Evolutionary conservation across 2,329 filamentous ascomycete species (phyloP).

Genomic region (Incumbomyces delicatus): DNA sequence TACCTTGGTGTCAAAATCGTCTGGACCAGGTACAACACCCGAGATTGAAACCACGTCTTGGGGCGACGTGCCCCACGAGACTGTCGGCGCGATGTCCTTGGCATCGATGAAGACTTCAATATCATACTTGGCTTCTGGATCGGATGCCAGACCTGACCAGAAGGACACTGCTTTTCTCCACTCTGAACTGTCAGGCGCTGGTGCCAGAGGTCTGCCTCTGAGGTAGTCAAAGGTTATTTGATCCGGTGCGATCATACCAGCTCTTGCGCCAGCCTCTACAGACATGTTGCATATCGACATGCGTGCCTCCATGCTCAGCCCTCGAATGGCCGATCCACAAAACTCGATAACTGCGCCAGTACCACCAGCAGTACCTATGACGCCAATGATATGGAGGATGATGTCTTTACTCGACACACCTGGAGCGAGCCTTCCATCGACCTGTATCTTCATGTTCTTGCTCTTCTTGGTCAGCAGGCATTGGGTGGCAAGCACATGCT

Average conservation of each 20-base stretch:
- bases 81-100: conserved; percentile 85
- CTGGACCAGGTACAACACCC: conserved; percentile 78
- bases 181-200: conserved; percentile 70
- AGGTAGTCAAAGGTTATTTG: conserved; percentile 92
- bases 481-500: conserved; percentile 95
- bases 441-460: conserved; percentile 97
- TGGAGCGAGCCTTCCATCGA: conserved; percentile 78
- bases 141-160: conserved; percentile 78
- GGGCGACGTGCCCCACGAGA: conserved; percentile 94
- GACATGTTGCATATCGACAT: conserved; percentile 99
- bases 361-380: conserved; percentile 90
- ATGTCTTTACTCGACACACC: conserved; percentile 96
- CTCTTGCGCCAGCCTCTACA: conserved; percentile 88
- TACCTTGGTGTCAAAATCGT: conserved; percentile 67
- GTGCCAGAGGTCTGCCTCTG: conserved; percentile 79
- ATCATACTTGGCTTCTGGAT: conserved; percentile 83
- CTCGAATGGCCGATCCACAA: conserved; percentile 85
- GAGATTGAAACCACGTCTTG: conserved; percentile 95
- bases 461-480: conserved; percentile 88
- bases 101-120: conserved; percentile 79
- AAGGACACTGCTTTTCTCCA: conserved; percentile 84
- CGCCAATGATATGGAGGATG: conserved; percentile 81
- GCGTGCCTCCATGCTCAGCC: conserved; percentile 86
- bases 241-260: conserved; percentile 94
- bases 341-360: conserved; percentile 95